phyloP scores from a whole-genome alignment of 2,329 filamentous ascomycete genomes.

The Xylariaceae sp. region DNA sequence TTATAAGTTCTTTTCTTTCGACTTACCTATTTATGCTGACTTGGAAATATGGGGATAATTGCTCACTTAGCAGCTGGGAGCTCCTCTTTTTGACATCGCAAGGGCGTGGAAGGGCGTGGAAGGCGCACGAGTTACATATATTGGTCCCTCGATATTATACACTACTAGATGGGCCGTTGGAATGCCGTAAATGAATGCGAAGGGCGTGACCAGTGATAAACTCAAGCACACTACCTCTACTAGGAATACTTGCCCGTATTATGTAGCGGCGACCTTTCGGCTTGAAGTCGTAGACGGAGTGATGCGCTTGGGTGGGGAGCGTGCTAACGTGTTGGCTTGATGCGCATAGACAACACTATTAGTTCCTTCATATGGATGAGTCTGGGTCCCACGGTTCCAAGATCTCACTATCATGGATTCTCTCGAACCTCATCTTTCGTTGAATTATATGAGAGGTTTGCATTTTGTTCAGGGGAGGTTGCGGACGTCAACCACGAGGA shows the following conservation, averaged over 20 bases:
- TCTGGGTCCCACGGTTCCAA: too few species aligned
- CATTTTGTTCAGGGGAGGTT: too few species aligned
- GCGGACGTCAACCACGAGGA: too few species aligned
- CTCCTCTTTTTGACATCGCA: neutral
- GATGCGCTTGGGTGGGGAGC: too few species aligned
- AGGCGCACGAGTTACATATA: neutral
- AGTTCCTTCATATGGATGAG: too few species aligned
- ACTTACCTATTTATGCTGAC: neutral
- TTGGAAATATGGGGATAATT: neutral
- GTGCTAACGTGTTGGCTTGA: too few species aligned
- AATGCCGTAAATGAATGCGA: neutral
- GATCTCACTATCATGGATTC: too few species aligned
- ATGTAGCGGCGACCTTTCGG: neutral
- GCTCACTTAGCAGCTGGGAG: neutral
- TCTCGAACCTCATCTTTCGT: too few species aligned
- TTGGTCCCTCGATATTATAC: neutral
- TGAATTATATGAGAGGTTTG: too few species aligned
- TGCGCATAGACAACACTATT: too few species aligned
- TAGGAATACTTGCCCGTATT: neutral
- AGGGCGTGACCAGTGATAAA: neutral
- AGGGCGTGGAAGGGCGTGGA: neutral
- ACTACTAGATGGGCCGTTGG: neutral
- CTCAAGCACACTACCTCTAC: too few species aligned
- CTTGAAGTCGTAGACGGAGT: too few species aligned
- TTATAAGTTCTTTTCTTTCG: neutral